Conservation (phyloP, 1,284 basidiomycete genomes). For the Fistulina hepatica region DNA sequence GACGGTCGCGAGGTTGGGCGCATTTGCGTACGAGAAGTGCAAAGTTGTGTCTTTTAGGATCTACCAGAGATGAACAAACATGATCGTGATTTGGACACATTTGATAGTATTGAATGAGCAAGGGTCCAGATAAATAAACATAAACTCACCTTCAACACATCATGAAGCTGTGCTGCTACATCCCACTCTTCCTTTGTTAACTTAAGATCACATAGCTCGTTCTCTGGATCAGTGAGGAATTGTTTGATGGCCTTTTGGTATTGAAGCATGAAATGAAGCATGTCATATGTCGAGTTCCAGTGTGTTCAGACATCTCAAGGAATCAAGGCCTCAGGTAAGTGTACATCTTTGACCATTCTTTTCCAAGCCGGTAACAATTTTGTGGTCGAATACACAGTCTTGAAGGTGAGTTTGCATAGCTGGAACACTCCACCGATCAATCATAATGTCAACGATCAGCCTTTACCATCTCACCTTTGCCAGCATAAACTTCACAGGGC, state of each 20-base stretch:
- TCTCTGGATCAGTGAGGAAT: not conserved
- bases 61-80: not conserved
- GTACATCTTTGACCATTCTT: constrained; percentile 3
- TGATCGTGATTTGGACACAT: too few relatives aligned
- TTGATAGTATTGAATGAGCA: not conserved
- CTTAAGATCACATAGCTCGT: not conserved
- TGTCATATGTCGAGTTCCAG: constrained; percentile 23
- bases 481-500: not conserved
- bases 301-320: constrained; percentile 19
- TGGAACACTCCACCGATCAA: constrained; percentile 2
- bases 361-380: constrained; percentile 18
- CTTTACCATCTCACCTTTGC: not conserved
- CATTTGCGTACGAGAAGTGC: constrained; percentile 20
- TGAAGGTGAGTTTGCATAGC: constrained; percentile 17
- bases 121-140: too few relatives aligned
- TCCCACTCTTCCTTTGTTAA: not conserved
- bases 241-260: not conserved
- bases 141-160: not conserved
- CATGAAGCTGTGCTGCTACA: not conserved
- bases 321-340: constrained; percentile 12
- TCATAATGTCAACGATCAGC: not conserved
- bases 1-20: constrained; percentile 19
- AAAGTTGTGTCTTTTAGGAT: constrained; percentile 23
- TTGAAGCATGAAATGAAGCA: constrained; percentile 12
- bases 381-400: constrained; percentile 20